Conservation (phyloP, 805 yeast species). For the Pichia membranifaciens region DNA sequence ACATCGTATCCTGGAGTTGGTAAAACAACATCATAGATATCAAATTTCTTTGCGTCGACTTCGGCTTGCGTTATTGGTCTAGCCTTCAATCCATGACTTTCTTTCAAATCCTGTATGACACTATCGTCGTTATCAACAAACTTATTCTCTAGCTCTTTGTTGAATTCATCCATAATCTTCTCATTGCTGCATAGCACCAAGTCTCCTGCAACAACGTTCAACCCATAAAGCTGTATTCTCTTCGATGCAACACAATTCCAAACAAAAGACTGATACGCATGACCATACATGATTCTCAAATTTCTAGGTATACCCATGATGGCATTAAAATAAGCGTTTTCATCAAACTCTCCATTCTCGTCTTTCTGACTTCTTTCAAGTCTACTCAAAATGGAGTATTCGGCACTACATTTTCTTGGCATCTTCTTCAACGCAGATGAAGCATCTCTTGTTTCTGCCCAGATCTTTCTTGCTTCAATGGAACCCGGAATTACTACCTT, state of each 20-base stretch:
- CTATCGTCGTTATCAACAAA: constrained; percentile 38
- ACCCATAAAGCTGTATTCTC: constrained; percentile 67
- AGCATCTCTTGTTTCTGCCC: constrained; percentile 73
- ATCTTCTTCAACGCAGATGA: constrained; percentile 56
- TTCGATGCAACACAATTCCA: constrained; percentile 87
- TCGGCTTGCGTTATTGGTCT: constrained; percentile 73
- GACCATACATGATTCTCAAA: constrained; percentile 90
- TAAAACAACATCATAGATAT: constrained; percentile 78
- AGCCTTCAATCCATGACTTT: constrained; percentile 56
- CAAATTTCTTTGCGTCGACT: constrained; percentile 46
- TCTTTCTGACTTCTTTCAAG: constrained; percentile 47
- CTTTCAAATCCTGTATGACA: constrained; percentile 67
- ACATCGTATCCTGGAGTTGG: constrained; percentile 98
- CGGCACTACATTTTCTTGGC: constrained; percentile 90
- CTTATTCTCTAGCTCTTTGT: constrained; percentile 9
- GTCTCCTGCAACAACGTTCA: constrained; percentile 72
- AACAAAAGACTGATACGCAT: constrained; percentile 92
- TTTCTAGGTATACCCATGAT: constrained; percentile 89
- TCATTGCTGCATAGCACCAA: constrained; percentile 49
- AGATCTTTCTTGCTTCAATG: constrained; percentile 70
- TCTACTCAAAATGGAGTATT: constrained; percentile 59
- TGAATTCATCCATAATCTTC: constrained; percentile 14
- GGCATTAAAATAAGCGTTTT: constrained; percentile 65
- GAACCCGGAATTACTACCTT: constrained; percentile 80
- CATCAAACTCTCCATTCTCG: constrained; percentile 40